Conservation (phyloP, 306 rosid genomes). For the Castanopsis chinensis region DNA sequence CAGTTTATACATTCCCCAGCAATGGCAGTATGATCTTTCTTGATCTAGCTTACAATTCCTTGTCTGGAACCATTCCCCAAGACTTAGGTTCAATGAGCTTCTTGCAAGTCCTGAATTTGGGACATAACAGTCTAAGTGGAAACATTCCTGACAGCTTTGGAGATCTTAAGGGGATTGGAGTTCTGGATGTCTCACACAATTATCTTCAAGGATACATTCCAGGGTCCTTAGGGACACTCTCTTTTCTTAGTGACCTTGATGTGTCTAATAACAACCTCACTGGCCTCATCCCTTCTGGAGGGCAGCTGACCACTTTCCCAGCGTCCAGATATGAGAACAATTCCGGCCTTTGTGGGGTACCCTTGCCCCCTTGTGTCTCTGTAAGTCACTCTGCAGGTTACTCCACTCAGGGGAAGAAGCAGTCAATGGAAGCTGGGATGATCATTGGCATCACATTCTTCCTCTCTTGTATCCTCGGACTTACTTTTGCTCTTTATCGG, state of each 20-base stretch:
- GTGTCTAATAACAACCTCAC: constrained; percentile 70
- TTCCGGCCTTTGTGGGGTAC: constrained; percentile 70
- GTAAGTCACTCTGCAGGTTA: constrained; percentile 18
- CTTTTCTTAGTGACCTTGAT: constrained; percentile 78
- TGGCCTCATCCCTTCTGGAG: constrained; percentile 66
- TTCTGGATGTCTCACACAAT: constrained; percentile 75
- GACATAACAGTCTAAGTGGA: constrained; percentile 62
- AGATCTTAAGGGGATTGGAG: constrained; percentile 51
- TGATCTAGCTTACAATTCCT: constrained; percentile 65
- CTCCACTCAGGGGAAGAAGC: constrained; percentile 34
- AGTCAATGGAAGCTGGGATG: constrained; percentile 37
- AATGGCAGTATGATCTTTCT: constrained; percentile 71
- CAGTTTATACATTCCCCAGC: constrained; percentile 49
- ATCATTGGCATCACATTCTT: constrained; percentile 40
- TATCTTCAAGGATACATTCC: constrained; percentile 57
- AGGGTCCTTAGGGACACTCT: constrained; percentile 52
- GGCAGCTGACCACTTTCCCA: constrained; percentile 73
- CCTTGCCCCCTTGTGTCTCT: constrained; percentile 42
- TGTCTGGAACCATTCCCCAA: constrained; percentile 57
- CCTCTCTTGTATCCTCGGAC: constrained; percentile 37
- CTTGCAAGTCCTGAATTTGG: constrained; percentile 66
- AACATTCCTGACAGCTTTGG: constrained; percentile 66
- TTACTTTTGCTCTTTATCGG: constrained; percentile 40
- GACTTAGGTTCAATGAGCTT: constrained; percentile 47
- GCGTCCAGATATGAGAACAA: constrained; percentile 68